Percentiles rank a stretch among this genome's conserved stretches.
These are phyloP conservation scores for Peronospora farinosa DNA, from an alignment of 352 stramenopile species.

Conservation along the genomic window DNA sequence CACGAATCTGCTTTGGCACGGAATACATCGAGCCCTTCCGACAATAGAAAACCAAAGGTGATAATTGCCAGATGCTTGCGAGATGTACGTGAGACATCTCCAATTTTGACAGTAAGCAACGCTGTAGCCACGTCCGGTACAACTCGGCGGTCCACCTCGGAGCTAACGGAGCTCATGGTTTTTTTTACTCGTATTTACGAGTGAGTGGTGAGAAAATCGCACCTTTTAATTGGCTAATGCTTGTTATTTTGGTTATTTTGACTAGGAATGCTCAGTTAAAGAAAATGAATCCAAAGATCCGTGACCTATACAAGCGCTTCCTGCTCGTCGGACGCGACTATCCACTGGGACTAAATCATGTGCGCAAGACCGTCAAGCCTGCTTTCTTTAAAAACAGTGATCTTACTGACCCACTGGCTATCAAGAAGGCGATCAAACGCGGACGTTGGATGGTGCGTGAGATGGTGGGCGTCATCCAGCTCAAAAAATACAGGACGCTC, in stretches of 20 bases:
- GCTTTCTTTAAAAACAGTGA: conserved; percentile 86
- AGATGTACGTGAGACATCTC: conserved; percentile 58
- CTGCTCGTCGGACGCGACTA: conserved; percentile 93
- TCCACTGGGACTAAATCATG: conserved; percentile 87
- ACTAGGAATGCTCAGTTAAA: background rate
- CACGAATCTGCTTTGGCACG: conserved; percentile 56
- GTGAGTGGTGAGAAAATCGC: background rate
- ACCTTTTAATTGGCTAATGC: conserved; percentile 12
- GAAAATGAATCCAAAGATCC: conserved; percentile 82
- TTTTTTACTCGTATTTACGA: conserved; percentile 12
- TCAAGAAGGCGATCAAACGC: conserved; percentile 90
- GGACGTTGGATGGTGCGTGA: conserved; percentile 93
- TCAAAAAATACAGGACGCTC: conserved; percentile 96
- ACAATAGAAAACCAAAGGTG: conserved; percentile 60
- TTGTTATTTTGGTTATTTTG: conserved; percentile 1
- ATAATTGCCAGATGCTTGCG: conserved; percentile 58
- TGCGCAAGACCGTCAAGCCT: conserved; percentile 88
- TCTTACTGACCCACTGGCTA: conserved; percentile 55
- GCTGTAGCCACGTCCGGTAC: conserved; percentile 63
- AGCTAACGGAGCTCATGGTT: conserved; percentile 22
- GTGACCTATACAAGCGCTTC: conserved; percentile 94
- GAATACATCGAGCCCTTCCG: conserved; percentile 71
- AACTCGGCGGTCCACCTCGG: conserved; percentile 12
- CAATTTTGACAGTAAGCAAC: conserved; percentile 70
- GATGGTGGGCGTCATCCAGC: conserved; percentile 94